These are phyloP conservation scores for Trichoderma asperelloides DNA, from an alignment of 495 filamentous ascomycete species.

Conservation along the genomic window DNA sequence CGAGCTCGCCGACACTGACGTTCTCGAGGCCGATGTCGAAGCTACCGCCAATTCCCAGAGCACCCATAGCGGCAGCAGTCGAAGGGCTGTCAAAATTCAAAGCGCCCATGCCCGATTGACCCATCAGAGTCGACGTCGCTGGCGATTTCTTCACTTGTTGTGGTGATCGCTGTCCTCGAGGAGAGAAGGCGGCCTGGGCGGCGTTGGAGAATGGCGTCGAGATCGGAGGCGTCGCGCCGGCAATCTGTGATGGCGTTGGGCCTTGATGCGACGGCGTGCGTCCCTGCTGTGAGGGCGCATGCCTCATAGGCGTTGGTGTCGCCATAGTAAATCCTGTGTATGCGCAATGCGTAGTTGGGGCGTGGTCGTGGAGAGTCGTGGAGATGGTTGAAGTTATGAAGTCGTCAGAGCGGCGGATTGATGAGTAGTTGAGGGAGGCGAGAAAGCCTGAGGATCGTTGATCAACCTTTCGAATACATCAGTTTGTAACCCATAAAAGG, in stretches of 20 bases:
- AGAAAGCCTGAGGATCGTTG: not conserved
- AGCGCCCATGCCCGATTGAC: conserved; percentile 25
- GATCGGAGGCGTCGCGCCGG: conserved; percentile 42
- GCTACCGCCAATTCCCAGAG: conserved; percentile 25
- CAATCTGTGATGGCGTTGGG: conserved; percentile 37
- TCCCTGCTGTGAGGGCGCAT: conserved; percentile 40
- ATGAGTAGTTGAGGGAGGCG: not conserved
- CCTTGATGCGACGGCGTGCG: conserved; percentile 38
- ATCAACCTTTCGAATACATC: not conserved
- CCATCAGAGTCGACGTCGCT: conserved; percentile 28
- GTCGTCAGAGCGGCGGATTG: not conserved
- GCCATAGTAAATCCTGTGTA: conserved; percentile 27
- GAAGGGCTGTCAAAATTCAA: conserved; percentile 47
- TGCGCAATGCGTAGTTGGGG: not conserved
- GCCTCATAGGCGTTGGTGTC: conserved; percentile 40
- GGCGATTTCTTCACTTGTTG: conserved; percentile 50
- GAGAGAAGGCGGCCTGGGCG: conserved; percentile 42
- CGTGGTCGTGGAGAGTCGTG: not conserved
- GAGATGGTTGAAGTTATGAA: not conserved
- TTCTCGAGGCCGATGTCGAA: conserved; percentile 35
- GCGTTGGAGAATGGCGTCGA: conserved; percentile 46
- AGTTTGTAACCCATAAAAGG: not conserved
- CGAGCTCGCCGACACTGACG: conserved; percentile 22
- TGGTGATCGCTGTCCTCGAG: conserved; percentile 40
- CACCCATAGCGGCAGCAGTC: conserved; percentile 40